Evolutionary conservation across 2,329 filamentous ascomycete species (phyloP), one percentile per base, ranked within the genome.

Genomic region (Colletotrichum sp.): DNA sequence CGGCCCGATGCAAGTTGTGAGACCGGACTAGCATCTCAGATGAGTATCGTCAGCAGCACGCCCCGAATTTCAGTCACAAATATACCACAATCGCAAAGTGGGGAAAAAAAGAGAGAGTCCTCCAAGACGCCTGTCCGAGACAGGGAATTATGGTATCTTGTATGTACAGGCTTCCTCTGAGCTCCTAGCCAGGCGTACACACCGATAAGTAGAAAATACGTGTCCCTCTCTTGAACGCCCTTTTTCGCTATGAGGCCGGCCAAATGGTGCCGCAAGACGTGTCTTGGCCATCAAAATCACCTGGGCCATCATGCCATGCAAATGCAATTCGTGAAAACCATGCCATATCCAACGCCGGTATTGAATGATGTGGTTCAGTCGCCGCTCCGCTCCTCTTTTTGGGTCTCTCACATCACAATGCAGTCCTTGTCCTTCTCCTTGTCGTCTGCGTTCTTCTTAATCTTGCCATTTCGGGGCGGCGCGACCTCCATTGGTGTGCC

Each of bases 351-450:
- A 77, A 77, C 60, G 67, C 76, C 76, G 55, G 21, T 68, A 60
- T 61, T 13, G 38, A 66, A 32, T 65, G 48, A 62, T 58, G 60
- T 38, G 28, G 26, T 75, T 26, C 56, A 32, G 65, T 73, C 28
- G 26, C 36, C 34, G 30, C 43, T 9, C 24, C 28, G 18, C n/a
- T 48, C 36, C n/a, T 66, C 48, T 71, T 65, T 6, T 43, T 64
- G n/a, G 13, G 66, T 32, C 24, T 62, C n/a, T 88, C 83, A 92
- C 90, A 92, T 92, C 78, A 92, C 85, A 71, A 89, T 82, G 80
- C 90, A 92, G 69, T 91, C 89, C 82, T 90, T 91, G 73, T 91
- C 89, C 73, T 90, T 87, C 67, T 91, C 89, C 82, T 90, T 91
- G 74, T 91, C 89, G 71, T 89, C 87, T 60, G 80, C 81, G 28